Percentiles rank a stretch among this genome's conserved stretches.
Conservation (phyloP, 768 basidiomycete genomes). For the Auriscalpium orientale region DNA sequence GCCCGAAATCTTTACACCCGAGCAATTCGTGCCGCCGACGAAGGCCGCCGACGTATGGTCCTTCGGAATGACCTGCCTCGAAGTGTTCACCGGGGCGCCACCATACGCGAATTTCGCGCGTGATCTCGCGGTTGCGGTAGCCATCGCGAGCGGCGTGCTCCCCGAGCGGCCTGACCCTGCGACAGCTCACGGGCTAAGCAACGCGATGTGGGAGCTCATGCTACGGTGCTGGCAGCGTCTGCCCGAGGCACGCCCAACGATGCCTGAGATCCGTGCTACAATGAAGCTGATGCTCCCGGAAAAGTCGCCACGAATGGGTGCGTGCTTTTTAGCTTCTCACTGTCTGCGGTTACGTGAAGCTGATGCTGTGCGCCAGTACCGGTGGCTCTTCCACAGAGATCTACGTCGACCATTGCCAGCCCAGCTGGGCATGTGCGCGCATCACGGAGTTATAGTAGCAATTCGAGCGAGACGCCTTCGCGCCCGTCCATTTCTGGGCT, state of each 20-base stretch:
- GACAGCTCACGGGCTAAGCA: constrained; percentile 24
- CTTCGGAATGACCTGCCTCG: constrained; percentile 40
- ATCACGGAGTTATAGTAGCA: neutral
- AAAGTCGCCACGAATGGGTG: neutral
- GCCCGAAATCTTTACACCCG: constrained; percentile 8
- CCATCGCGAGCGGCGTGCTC: constrained; percentile 27
- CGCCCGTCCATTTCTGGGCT: neutral
- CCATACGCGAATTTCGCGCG: constrained; percentile 29
- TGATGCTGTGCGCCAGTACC: neutral
- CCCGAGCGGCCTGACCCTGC: constrained; percentile 31
- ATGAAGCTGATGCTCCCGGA: constrained; percentile 6
- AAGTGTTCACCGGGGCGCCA: constrained; percentile 35
- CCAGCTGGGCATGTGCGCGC: neutral
- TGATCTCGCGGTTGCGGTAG: constrained; percentile 29
- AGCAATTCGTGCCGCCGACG: neutral
- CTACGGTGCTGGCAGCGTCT: constrained; percentile 35
- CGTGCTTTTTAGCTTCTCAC: neutral
- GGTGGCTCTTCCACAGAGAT: neutral
- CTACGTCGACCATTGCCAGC: neutral
- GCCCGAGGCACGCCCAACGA: constrained; percentile 32
- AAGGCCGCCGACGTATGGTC: constrained; percentile 42
- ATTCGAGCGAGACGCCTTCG: too few species aligned
- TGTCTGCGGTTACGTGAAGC: neutral
- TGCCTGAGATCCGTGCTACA: constrained; percentile 24
- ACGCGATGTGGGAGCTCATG: constrained; percentile 38